Conservation (phyloP, 2,329 filamentous ascomycete genomes). For the Septoria linicola region DNA sequence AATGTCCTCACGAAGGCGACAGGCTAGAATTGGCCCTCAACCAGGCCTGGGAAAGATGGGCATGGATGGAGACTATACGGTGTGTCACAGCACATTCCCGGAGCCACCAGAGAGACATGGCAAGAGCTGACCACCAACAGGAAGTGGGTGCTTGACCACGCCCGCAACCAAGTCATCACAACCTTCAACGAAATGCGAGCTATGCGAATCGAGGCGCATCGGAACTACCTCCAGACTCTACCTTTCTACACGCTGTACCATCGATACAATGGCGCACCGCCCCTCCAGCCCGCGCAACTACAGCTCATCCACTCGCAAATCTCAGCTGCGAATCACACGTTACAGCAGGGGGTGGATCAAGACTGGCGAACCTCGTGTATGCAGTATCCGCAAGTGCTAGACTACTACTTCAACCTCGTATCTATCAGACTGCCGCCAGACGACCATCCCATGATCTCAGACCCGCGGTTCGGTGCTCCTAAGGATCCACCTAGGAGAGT, state of each 20-base stretch:
- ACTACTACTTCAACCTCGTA: constrained; percentile 75
- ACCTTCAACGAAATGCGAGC: constrained; percentile 45
- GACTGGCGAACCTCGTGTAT: constrained; percentile 76
- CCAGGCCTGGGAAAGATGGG: constrained; percentile 36
- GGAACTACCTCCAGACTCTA: constrained; percentile 45
- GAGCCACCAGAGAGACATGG: no score
- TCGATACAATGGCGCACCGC: constrained; percentile 47
- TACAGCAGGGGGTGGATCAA: constrained; percentile 73
- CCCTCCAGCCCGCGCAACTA: constrained; percentile 43
- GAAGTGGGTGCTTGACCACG: constrained; percentile 49
- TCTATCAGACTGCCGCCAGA: constrained; percentile 65
- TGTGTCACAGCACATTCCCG: constrained; percentile 21
- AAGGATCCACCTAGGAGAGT: constrained; percentile 9
- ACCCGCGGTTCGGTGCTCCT: constrained; percentile 36
- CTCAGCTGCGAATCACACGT: constrained; percentile 60
- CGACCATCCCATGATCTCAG: constrained; percentile 38
- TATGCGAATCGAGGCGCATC: constrained; percentile 44
- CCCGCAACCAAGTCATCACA: constrained; percentile 46
- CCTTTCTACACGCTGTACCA: constrained; percentile 50
- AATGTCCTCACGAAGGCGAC: constrained; percentile 39
- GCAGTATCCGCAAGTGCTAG: constrained; percentile 75
- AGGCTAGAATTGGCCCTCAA: constrained; percentile 36
- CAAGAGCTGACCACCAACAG: constrained; percentile 32
- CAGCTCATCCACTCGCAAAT: constrained; percentile 54
- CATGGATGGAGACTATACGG: constrained; percentile 31